Base-by-base conservation (phyloP, 495 filamentous ascomycete genomes). In the Rhizodiscina lignyota region DNA sequence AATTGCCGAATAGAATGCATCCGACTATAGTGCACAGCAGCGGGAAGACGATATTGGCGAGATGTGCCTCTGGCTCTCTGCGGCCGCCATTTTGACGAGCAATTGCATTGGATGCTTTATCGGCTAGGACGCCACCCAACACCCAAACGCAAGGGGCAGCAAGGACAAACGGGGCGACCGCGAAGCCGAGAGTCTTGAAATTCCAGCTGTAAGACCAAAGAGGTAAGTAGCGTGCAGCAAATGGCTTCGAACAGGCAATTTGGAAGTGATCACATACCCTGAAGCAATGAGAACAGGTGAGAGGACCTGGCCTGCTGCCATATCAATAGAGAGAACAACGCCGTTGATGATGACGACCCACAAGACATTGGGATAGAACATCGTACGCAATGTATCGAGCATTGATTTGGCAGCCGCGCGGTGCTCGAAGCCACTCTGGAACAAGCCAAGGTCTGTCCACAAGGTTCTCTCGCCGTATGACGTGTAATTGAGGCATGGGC, bases 341-440 rank as follows among this genome's bases (percentile, higher is more conserved):
- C 37, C 43, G 43, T 52, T 52, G n/a, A 43, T 34, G 5, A 52
- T 13, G 12, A 47, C 38, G 19, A 41, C 41, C 46, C 46, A 52
- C 24, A 49, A 8, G 8, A 27, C 13, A 13, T 27, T 27, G 8
- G 24, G 24, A 13, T 8, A 27, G 24, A 27, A 6, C 24, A 27
- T 27, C 6, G 24, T 27, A 13, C 24, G 24, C 6, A 27, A 6
- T 6, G 24, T 27, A 13, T 27, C 24, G 13, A 27, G 24, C 24
- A 27, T 27, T 13, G 24, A 27, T 27, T 27, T 6, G 6, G 8
- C 24, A 6, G 24, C 24, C 13, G 6, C 24, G 6, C 13, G 6
- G 24, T 8, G 13, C 13, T 27, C 8, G 13, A 8, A 27, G 6
- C 24, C 24, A 27, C 6, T 8, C 6, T 27, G 6, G 8, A 27